phyloP scores from a whole-genome alignment of 331 rosid genomes.

The Acacia pycnantha region DNA sequence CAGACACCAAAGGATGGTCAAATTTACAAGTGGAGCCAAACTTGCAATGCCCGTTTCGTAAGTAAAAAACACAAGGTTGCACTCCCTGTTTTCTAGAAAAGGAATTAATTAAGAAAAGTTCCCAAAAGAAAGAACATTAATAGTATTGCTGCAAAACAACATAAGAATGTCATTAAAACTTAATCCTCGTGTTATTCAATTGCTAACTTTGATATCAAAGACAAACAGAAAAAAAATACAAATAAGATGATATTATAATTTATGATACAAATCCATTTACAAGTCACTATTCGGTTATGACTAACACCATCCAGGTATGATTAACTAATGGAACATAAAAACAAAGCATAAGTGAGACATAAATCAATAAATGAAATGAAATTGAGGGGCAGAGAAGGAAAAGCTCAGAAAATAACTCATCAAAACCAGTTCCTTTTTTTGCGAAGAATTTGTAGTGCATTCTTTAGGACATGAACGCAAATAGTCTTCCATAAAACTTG shows the following conservation, averaged over 20 bases:
- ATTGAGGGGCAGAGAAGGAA: background rate
- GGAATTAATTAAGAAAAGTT: slow-evolving; percentile 22
- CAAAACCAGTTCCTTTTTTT: background rate
- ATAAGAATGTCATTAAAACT: slow-evolving; percentile 12
- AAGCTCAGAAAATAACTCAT: background rate
- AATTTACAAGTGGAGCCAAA: slow-evolving; percentile 83
- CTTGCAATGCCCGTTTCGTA: slow-evolving; percentile 83
- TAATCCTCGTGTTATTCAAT: background rate
- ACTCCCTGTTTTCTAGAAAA: slow-evolving; percentile 69
- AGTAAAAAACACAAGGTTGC: slow-evolving; percentile 69
- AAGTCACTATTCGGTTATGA: background rate
- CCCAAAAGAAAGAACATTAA: slow-evolving; percentile 23
- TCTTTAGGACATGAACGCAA: background rate
- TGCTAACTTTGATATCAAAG: background rate
- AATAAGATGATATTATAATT: background rate
- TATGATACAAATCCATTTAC: background rate
- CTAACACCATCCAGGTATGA: background rate
- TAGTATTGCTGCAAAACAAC: slow-evolving; percentile 17
- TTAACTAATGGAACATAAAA: background rate
- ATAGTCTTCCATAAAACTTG: background rate
- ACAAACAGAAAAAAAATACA: background rate
- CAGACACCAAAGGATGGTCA: slow-evolving; percentile 70
- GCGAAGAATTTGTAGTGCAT: background rate
- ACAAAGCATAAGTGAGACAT: background rate
- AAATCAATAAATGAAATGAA: background rate